These are phyloP conservation scores for Xerophyta viscosa DNA, from an alignment of 106 monocot genomes.

Conservation along the genomic window DNA sequence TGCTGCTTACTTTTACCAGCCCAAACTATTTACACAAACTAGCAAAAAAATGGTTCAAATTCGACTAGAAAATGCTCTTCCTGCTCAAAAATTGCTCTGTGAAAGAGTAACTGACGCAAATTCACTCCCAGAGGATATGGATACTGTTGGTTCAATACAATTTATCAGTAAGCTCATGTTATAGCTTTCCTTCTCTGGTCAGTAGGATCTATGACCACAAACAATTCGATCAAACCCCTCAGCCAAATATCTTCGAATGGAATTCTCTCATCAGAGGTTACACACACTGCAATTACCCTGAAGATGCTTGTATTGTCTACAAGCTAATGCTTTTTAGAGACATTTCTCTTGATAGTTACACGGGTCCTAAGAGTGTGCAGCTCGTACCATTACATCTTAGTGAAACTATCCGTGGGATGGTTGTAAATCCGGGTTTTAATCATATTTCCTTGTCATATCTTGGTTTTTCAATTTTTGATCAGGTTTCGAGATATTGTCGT, in stretches of 20 bases:
- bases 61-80: constrained; percentile 8
- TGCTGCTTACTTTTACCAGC: constrained; percentile 22
- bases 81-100: constrained; percentile 25
- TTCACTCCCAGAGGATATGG: constrained; percentile 35
- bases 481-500: constrained; percentile 7
- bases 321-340: constrained; percentile 25
- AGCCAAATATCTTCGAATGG: constrained; percentile 37
- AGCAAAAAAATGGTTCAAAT: constrained; percentile 15
- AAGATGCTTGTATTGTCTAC: constrained; percentile 21
- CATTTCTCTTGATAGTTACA: constrained; percentile 33
- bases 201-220: constrained; percentile 24
- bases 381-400: constrained; percentile 8
- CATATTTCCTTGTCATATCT: constrained; percentile 30
- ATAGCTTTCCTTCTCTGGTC: constrained; percentile 17
- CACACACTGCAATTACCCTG: constrained; percentile 7
- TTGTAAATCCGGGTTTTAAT: constrained; percentile 23
- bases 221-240: constrained; percentile 31
- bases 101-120: constrained; percentile 17
- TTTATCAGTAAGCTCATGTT: constrained; percentile 20
- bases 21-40: constrained; percentile 1
- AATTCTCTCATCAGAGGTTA: constrained; percentile 46
- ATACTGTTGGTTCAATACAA: constrained; percentile 17
- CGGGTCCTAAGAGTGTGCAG: constrained; percentile 23
- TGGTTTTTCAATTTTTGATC: constrained; percentile 28
- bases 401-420: constrained; percentile 22